Evolutionary conservation across 345 rosid genomes (phyloP).

Genomic region (Salix purpurea): DNA sequence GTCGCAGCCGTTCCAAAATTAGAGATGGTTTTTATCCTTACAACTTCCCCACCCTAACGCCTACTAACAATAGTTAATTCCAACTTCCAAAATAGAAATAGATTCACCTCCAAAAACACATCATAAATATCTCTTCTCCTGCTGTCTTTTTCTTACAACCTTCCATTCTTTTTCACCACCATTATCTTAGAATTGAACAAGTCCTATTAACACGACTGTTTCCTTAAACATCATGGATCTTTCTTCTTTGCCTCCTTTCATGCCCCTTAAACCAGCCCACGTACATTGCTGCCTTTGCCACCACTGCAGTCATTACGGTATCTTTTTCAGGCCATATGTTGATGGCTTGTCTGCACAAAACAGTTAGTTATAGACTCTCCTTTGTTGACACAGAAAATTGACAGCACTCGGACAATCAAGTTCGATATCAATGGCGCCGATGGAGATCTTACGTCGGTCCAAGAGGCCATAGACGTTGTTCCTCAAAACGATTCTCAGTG

Average conservation of each 20-base stretch:
- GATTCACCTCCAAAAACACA: not conserved
- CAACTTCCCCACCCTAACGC: not conserved
- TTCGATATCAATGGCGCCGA: slow-evolving; percentile 66
- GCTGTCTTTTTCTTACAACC: not conserved
- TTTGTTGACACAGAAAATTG: slow-evolving; percentile 60
- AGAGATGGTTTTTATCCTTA: no score
- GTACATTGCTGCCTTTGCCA: slow-evolving; percentile 3
- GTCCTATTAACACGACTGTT: not conserved
- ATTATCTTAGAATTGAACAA: not conserved
- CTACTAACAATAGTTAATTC: not conserved
- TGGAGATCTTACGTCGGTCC: slow-evolving; percentile 68
- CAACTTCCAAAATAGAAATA: not conserved
- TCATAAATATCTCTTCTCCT: not conserved
- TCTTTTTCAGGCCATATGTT: slow-evolving; percentile 15
- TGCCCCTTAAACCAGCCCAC: not conserved
- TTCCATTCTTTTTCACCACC: not conserved
- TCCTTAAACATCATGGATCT: slow-evolving; percentile 11
- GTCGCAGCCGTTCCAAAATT: no score
- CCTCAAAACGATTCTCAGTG: slow-evolving; percentile 60
- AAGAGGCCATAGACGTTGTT: slow-evolving; percentile 70
- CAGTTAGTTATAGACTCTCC: slow-evolving; percentile 51
- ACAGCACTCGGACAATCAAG: slow-evolving; percentile 56
- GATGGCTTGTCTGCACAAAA: slow-evolving; percentile 1
- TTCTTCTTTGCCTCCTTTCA: not conserved
- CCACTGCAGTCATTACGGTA: slow-evolving; percentile 17